Base-by-base conservation (phyloP, 805 yeast genomes). In the Barnettozyma siamensis region DNA sequence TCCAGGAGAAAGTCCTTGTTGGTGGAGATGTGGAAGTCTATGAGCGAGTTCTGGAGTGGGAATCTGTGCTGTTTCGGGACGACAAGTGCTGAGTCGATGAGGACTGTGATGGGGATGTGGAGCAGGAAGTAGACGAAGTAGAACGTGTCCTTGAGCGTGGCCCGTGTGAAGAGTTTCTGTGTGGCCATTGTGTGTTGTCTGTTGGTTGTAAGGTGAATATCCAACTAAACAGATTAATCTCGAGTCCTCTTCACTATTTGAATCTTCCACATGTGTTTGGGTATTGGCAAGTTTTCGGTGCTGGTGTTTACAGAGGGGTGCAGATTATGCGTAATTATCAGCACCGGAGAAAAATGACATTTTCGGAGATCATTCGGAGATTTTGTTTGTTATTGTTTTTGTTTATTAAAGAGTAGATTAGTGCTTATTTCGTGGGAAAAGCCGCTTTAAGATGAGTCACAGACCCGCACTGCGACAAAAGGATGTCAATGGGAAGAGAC, bases 31-130 rank as follows among this genome's bases (percentile, higher is more conserved):
- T 93, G 96, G 62, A 76, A 78, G 3, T 67, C 63, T 13, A 79
- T 63, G 13, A 86, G 52, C 2, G 27, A 31, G 27, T 62, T 59
- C 49, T 88, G 88, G 32, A 80, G 43, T 7, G 58, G 58, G 17
- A 71, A 60, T 47, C 67, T 72, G 53, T 67, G 72, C 19, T 63
- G 52, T 7, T 55, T 48, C 0, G 94, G 93, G 15, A 88, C 61
- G 4, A 82, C 80, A 37, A 86, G 72, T 2, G 83, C 69, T 11
- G 88, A 75, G 58, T 89, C 98, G 40, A 91, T 73, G 31, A 84
- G 59, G 2, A 86, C 44, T 0, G 96, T 83, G 54, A 87, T 76
- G 12, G 89, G 83, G 17, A 85, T 73, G 55, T 89, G 97, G 7
- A 83, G 40, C 2, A 82, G 46, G 51, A 75, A 76, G 57, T 76